Evolutionary conservation across 2,329 filamentous ascomycete genomes (phyloP).

Genomic region (Verticillium tricorpus): DNA sequence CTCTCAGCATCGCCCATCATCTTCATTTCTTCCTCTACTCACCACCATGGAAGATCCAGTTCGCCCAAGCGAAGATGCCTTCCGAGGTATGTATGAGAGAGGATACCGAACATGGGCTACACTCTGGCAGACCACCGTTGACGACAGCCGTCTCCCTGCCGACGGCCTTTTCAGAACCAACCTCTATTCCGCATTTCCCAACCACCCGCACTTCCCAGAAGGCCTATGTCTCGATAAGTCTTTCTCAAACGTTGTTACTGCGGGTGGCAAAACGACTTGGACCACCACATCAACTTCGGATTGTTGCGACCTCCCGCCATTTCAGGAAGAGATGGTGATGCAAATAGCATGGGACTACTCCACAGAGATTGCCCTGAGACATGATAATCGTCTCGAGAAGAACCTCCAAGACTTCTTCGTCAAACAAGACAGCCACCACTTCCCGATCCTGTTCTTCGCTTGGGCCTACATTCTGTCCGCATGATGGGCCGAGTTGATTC

Average conservation of each 20-base stretch:
- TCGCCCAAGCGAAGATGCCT: conserved; percentile 16
- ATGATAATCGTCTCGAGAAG: conserved; percentile 9
- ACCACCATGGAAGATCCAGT: conserved; percentile 11
- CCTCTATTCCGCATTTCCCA: conserved; percentile 12
- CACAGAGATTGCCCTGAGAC: conserved; percentile 12
- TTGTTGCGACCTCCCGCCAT: conserved; percentile 16
- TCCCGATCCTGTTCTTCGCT: conserved; percentile 20
- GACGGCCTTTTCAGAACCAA: conserved; percentile 1
- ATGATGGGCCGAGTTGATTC: conserved; percentile 24
- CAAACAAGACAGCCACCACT: conserved; percentile 7
- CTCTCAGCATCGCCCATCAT: not conserved
- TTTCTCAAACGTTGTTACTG: conserved; percentile 16
- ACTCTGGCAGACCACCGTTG: conserved; percentile 10
- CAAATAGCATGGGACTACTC: conserved; percentile 11
- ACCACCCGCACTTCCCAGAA: conserved; percentile 17
- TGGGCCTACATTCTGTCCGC: conserved; percentile 25
- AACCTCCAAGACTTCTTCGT: not conserved
- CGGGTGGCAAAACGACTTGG: conserved; percentile 16
- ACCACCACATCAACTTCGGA: conserved; percentile 6
- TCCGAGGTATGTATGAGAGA: conserved; percentile 19
- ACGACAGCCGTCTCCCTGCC: conserved; percentile 8
- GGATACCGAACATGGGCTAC: conserved; percentile 19
- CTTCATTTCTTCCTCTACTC: not conserved
- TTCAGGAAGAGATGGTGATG: conserved; percentile 16
- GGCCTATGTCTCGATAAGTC: conserved; percentile 13